phyloP scores from a whole-genome alignment of 768 basidiomycete genomes.

The Hygrocybe coccinea region DNA sequence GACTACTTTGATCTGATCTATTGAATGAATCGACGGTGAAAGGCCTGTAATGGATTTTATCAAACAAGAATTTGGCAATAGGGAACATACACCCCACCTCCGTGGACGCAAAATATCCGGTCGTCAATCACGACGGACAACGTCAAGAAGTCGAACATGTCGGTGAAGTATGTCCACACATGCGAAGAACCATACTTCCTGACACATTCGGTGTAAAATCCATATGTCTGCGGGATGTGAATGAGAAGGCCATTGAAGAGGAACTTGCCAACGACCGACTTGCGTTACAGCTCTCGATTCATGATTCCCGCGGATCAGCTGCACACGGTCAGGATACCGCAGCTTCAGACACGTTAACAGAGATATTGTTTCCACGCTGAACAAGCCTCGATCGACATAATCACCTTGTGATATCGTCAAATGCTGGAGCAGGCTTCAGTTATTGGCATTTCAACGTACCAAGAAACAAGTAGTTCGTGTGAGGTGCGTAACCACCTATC shows the following conservation, averaged over 20 bases:
- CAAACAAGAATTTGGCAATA: background rate
- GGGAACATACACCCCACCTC: constrained; percentile 51
- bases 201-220: constrained; percentile 98
- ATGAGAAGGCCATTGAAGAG: constrained; percentile 21
- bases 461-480: constrained; percentile 97
- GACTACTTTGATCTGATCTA: constrained; percentile 99
- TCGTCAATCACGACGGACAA: constrained; percentile 98
- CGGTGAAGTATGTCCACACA: constrained; percentile 99
- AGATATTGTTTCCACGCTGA: constrained; percentile 98
- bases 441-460: constrained; percentile 48
- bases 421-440: background rate
- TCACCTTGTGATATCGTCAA: constrained; percentile 55
- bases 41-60: constrained; percentile 53
- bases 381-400: constrained; percentile 96
- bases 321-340: constrained; percentile 93
- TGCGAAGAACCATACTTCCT: constrained; percentile 94
- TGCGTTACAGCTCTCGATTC: constrained; percentile 97
- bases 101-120: constrained; percentile 98
- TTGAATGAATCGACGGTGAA: constrained; percentile 96
- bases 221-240: constrained; percentile 71
- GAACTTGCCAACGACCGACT: constrained; percentile 45
- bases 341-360: constrained; percentile 95
- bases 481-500: constrained; percentile 93
- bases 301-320: constrained; percentile 96
- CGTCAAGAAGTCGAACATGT: constrained; percentile 99